phyloP scores from a whole-genome alignment of 2,329 filamentous ascomycete genomes.

The Corniculantispora saksenae region DNA sequence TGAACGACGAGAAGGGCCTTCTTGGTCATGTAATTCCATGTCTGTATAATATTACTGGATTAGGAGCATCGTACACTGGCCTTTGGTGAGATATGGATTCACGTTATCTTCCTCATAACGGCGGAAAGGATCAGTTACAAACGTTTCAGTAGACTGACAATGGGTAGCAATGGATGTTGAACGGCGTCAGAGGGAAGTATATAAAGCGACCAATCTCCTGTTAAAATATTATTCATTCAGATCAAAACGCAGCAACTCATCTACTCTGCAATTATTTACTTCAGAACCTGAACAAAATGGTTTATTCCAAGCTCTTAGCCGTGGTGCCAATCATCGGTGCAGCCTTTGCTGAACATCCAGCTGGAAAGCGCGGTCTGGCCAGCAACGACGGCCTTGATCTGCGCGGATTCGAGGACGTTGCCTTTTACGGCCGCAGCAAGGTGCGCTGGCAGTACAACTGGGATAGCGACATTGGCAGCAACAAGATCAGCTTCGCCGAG shows the following conservation, averaged over 20 bases:
- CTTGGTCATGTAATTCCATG: too few relatives aligned
- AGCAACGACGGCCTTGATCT: slow-evolving; percentile 26
- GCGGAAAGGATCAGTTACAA: too few relatives aligned
- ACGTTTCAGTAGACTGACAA: too few relatives aligned
- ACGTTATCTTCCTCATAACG: too few relatives aligned
- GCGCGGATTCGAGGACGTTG: slow-evolving; percentile 23
- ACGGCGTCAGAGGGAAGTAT: too few relatives aligned
- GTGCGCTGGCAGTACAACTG: slow-evolving; percentile 31
- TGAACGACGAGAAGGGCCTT: too few relatives aligned
- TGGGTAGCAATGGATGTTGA: too few relatives aligned
- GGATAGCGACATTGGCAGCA: slow-evolving; percentile 25
- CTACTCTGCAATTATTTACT: background rate
- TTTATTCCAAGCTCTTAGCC: background rate
- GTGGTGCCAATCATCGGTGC: background rate
- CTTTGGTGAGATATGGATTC: too few relatives aligned
- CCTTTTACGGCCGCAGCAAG: slow-evolving; percentile 12
- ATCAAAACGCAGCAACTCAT: background rate
- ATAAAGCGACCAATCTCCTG: too few relatives aligned
- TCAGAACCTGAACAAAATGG: background rate
- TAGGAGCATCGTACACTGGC: too few relatives aligned
- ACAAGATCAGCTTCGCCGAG: slow-evolving; percentile 25
- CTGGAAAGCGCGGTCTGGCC: slow-evolving; percentile 24
- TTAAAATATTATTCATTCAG: background rate
- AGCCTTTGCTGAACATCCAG: background rate
- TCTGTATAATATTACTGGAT: too few relatives aligned